phyloP scores from a whole-genome alignment of 805 yeast species.

The Yamadazyma sp. region DNA sequence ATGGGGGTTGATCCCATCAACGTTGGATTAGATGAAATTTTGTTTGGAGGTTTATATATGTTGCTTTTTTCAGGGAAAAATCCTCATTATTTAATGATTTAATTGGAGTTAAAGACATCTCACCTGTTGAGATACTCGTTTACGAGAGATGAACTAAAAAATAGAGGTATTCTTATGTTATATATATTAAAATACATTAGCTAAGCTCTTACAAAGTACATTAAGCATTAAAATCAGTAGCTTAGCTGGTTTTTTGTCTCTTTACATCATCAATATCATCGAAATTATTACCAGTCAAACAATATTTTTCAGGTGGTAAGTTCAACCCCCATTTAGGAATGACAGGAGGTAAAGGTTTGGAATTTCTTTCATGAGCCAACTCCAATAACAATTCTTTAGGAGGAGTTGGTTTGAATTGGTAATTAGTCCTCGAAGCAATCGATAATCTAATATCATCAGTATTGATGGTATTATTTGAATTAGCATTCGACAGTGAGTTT shows the following conservation, averaged over 20 bases:
- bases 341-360: slow-evolving; percentile 85
- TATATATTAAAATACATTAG: too few relatives aligned
- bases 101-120: too few relatives aligned
- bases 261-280: slow-evolving; percentile 31
- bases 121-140: too few relatives aligned
- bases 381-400: slow-evolving; percentile 91
- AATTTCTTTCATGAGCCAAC: slow-evolving; percentile 88
- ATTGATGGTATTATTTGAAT: slow-evolving; percentile 53
- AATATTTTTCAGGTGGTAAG: slow-evolving; percentile 96
- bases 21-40: too few relatives aligned
- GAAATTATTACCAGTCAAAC: slow-evolving; percentile 83
- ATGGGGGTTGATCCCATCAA: too few relatives aligned
- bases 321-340: slow-evolving; percentile 90
- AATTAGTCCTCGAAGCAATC: slow-evolving; percentile 89
- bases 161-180: too few relatives aligned
- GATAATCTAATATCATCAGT: slow-evolving; percentile 92
- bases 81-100: too few relatives aligned
- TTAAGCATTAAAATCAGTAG: too few relatives aligned
- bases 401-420: slow-evolving; percentile 91
- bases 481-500: slow-evolving; percentile 20
- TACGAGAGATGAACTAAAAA: too few relatives aligned
- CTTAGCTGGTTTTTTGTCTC: slow-evolving; percentile 20
- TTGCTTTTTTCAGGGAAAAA: too few relatives aligned
- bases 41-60: too few relatives aligned
- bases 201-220: too few relatives aligned